Evolutionary conservation across 768 basidiomycete species (phyloP).

Genomic region (Lentinula guzmanii): DNA sequence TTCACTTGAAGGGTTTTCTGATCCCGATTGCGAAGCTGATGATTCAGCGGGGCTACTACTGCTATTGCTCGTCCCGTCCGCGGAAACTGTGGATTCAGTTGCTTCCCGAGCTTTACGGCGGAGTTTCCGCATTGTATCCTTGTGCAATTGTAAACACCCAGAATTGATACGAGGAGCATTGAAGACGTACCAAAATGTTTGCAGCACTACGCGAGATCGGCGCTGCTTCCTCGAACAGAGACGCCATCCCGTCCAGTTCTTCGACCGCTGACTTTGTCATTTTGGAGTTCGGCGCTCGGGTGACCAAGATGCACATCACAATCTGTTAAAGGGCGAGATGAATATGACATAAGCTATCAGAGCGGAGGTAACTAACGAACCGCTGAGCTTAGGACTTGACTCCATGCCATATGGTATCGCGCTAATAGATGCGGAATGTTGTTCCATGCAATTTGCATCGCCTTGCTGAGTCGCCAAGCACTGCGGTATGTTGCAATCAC

Average conservation of each 20-base stretch:
- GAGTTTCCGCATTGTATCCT: slow-evolving; percentile 37
- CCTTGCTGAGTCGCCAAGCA: slow-evolving; percentile 58
- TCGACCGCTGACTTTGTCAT: slow-evolving; percentile 41
- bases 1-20: background rate
- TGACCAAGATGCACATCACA: slow-evolving; percentile 51
- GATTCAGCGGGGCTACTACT: background rate
- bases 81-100: slow-evolving; percentile 15
- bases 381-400: slow-evolving; percentile 56
- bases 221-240: slow-evolving; percentile 43
- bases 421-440: slow-evolving; percentile 33
- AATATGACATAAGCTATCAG: background rate
- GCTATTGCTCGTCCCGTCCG: slow-evolving; percentile 8
- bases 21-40: background rate
- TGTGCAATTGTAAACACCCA: background rate
- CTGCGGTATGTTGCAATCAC: slow-evolving; percentile 70
- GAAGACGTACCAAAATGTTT: slow-evolving; percentile 20
- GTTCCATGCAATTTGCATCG: slow-evolving; percentile 37
- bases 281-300: slow-evolving; percentile 40
- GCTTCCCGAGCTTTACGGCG: slow-evolving; percentile 39
- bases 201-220: slow-evolving; percentile 38
- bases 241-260: slow-evolving; percentile 38
- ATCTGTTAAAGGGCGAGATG: slow-evolving; percentile 31
- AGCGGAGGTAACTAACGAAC: slow-evolving; percentile 30
- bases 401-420: slow-evolving; percentile 55
- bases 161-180: slow-evolving; percentile 21